Evolutionary conservation across 2,329 filamentous ascomycete species (phyloP).

Genomic region (Xylaria sp.): DNA sequence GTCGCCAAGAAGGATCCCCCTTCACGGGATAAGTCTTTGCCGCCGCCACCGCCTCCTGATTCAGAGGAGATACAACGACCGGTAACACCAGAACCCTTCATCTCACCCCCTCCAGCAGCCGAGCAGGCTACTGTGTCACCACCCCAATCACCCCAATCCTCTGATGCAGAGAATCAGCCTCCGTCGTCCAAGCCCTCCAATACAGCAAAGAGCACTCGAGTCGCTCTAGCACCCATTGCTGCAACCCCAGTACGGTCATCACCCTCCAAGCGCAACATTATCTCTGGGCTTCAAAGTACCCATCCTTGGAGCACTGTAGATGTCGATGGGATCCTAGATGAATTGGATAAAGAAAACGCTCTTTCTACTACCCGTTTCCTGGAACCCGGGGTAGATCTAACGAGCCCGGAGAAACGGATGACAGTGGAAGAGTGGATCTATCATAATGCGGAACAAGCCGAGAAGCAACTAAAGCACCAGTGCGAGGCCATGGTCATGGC

Average conservation of each 20-base stretch:
- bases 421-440: constrained; percentile 93
- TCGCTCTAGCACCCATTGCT: constrained; percentile 60
- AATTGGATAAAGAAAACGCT: constrained; percentile 64
- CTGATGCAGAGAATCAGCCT: constrained; percentile 82
- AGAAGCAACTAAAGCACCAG: constrained; percentile 80
- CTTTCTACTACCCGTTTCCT: constrained; percentile 57
- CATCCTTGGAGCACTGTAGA: constrained; percentile 79
- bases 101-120: constrained; percentile 61
- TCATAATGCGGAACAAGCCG: constrained; percentile 81
- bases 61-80: constrained; percentile 47
- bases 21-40: constrained; percentile 46
- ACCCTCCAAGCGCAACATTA: constrained; percentile 70
- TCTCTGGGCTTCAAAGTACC: constrained; percentile 66
- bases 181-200: constrained; percentile 72
- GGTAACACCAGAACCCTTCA: constrained; percentile 57
- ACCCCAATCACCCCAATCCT: constrained; percentile 78
- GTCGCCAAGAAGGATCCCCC: constrained; percentile 32
- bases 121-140: constrained; percentile 68
- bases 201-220: constrained; percentile 58
- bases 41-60: constrained; percentile 46
- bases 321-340: constrained; percentile 76
- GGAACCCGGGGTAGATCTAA: constrained; percentile 70
- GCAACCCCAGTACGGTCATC: constrained; percentile 65
- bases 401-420: constrained; percentile 85
- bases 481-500: constrained; percentile 84